These are phyloP conservation scores for Tylopilus felleus DNA, from an alignment of 768 basidiomycete genomes.

Conservation along the genomic window DNA sequence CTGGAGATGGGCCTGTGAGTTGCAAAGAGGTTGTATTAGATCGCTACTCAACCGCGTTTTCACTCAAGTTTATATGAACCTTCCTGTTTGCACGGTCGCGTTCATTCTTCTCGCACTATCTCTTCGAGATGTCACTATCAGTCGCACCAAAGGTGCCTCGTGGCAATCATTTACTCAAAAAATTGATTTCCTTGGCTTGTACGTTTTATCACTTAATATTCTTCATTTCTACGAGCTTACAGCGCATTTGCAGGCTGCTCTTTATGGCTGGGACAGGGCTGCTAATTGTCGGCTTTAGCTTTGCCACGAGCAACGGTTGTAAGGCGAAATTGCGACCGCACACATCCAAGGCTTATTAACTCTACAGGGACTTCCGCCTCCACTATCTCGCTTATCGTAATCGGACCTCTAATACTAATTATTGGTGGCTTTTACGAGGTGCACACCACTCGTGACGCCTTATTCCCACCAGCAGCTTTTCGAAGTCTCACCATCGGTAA, in stretches of 20 bases:
- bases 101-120: conserved; percentile 54
- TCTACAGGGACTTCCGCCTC: conserved; percentile 58
- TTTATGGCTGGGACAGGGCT: conserved; percentile 75
- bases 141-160: conserved; percentile 45
- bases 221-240: conserved; percentile 17
- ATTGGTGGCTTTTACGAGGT: conserved; percentile 67
- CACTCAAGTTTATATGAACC: conserved; percentile 74
- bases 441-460: conserved; percentile 60
- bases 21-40: conserved; percentile 3
- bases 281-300: conserved; percentile 77
- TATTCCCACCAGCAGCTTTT: conserved; percentile 68
- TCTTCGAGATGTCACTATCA: conserved; percentile 54
- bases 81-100: conserved; percentile 67
- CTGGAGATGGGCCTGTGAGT: conserved; percentile 89
- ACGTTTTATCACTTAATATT: conserved; percentile 33
- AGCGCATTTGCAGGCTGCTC: conserved; percentile 46
- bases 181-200: conserved; percentile 82
- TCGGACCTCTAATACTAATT: conserved; percentile 53
- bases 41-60: conserved; percentile 15
- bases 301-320: conserved; percentile 69
- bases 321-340: conserved; percentile 28
- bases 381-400: conserved; percentile 57
- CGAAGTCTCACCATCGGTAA: conserved; percentile 57
- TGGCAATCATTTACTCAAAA: conserved; percentile 51
- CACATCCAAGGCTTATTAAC: conserved; percentile 11